These are phyloP conservation scores for Oxytropis ochrocephala DNA, from an alignment of 306 rosid species.

Conservation along the genomic window DNA sequence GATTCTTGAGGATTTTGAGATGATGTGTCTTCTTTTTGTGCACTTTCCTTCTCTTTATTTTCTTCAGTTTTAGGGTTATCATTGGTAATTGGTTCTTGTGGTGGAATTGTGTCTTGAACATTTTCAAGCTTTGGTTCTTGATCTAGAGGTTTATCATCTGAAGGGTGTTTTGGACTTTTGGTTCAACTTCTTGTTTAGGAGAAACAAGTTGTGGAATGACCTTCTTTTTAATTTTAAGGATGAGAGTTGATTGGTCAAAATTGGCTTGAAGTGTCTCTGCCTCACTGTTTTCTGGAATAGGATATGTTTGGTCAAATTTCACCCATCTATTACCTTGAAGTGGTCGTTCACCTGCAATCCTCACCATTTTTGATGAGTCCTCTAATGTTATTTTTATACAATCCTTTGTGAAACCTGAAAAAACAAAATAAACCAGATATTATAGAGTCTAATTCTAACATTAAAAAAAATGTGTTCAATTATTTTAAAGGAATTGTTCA, in stretches of 20 bases:
- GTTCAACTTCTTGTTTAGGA: constrained; percentile 19
- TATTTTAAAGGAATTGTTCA: too few species aligned
- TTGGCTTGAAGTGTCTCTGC: constrained; percentile 25
- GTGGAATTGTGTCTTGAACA: constrained; percentile 2
- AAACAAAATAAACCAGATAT: not conserved
- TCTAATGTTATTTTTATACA: constrained; percentile 19
- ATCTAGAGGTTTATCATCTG: not conserved
- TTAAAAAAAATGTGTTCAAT: too few species aligned
- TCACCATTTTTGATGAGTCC: not conserved
- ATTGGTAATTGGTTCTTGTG: not conserved
- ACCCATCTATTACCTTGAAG: constrained; percentile 27
- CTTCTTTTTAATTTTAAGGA: constrained; percentile 46
- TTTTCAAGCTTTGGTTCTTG: not conserved
- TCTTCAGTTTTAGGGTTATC: too few species aligned
- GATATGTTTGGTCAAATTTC: constrained; percentile 30
- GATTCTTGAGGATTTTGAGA: constrained; percentile 5
- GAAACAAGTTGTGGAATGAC: not conserved
- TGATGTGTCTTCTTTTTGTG: not conserved
- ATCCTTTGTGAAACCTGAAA: constrained; percentile 44
- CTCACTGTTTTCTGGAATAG: constrained; percentile 31
- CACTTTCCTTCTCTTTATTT: constrained; percentile 12
- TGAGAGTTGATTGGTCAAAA: constrained; percentile 30
- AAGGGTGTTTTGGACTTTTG: not conserved
- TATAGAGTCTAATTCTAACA: not conserved
- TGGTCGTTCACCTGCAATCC: constrained; percentile 46